phyloP scores from a whole-genome alignment of 352 stramenopile genomes.

The Phytophthora constricta region DNA sequence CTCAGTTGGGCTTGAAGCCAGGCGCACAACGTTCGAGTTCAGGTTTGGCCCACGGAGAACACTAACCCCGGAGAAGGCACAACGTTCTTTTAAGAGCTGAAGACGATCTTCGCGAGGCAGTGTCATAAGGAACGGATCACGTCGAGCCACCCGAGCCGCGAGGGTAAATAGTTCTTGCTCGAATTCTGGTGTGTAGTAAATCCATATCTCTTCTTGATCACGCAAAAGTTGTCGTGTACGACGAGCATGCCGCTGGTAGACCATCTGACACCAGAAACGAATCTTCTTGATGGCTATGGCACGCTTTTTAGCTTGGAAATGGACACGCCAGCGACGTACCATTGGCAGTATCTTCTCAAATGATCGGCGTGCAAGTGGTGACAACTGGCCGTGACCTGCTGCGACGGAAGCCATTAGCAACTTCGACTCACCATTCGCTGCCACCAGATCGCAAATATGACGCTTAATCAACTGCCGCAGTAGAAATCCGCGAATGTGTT shows the following conservation, averaged over 20 bases:
- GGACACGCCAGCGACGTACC: constrained; percentile 62
- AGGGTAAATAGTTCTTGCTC: constrained; percentile 64
- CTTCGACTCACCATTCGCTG: constrained; percentile 48
- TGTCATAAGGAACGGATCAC: constrained; percentile 71
- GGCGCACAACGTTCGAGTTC: constrained; percentile 31
- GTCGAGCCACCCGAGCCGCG: constrained; percentile 52
- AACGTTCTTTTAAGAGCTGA: constrained; percentile 55
- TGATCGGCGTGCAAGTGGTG: constrained; percentile 41
- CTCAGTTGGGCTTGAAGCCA: constrained; percentile 18
- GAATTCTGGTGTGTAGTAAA: constrained; percentile 74
- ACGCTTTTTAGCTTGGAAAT: constrained; percentile 61
- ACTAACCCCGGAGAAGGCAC: constrained; percentile 58
- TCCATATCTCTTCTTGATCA: constrained; percentile 70
- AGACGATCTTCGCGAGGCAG: constrained; percentile 53
- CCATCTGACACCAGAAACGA: constrained; percentile 79
- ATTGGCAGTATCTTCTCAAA: constrained; percentile 60
- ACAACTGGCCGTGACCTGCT: constrained; percentile 33
- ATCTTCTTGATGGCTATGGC: constrained; percentile 80
- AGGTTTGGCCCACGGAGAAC: constrained; percentile 57
- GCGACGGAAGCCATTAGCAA: constrained; percentile 48
- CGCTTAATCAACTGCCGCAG: constrained; percentile 52
- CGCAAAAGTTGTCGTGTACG: constrained; percentile 58
- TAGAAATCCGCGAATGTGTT: constrained; percentile 65
- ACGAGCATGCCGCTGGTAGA: constrained; percentile 67
- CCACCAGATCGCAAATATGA: constrained; percentile 61